Evolutionary conservation across 257 asterid species (phyloP).

Genomic region (Solanum ahanhuiri): DNA sequence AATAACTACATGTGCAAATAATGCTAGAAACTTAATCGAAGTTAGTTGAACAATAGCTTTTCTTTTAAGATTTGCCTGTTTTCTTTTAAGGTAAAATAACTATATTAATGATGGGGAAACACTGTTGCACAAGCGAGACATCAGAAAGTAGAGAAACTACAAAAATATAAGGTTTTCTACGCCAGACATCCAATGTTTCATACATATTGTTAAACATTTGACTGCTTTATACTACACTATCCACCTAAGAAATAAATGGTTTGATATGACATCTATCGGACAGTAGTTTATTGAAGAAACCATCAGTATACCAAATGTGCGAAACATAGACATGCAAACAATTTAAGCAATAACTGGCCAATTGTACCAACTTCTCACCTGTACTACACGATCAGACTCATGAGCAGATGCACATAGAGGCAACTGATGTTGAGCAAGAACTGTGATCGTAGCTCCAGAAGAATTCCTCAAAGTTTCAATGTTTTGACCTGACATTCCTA

Average conservation of each 20-base stretch:
- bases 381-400: slow-evolving; percentile 93
- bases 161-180: background rate
- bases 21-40: background rate
- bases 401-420: slow-evolving; percentile 95
- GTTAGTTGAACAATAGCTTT: background rate
- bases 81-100: background rate
- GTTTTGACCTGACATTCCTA: slow-evolving; percentile 90
- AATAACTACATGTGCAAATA: background rate
- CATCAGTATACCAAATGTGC: background rate
- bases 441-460: slow-evolving; percentile 72
- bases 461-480: slow-evolving; percentile 78
- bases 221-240: background rate
- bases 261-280: background rate
- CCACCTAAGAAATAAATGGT: background rate
- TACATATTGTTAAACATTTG: background rate
- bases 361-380: slow-evolving; percentile 35
- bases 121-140: background rate
- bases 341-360: background rate
- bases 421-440: slow-evolving; percentile 80
- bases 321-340: background rate
- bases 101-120: background rate
- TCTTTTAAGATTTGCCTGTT: background rate
- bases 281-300: background rate
- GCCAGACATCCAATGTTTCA: background rate
- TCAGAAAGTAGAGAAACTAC: background rate